Evolutionary conservation across 2,329 filamentous ascomycete species (phyloP).

Genomic region (Elsinoe batatas): DNA sequence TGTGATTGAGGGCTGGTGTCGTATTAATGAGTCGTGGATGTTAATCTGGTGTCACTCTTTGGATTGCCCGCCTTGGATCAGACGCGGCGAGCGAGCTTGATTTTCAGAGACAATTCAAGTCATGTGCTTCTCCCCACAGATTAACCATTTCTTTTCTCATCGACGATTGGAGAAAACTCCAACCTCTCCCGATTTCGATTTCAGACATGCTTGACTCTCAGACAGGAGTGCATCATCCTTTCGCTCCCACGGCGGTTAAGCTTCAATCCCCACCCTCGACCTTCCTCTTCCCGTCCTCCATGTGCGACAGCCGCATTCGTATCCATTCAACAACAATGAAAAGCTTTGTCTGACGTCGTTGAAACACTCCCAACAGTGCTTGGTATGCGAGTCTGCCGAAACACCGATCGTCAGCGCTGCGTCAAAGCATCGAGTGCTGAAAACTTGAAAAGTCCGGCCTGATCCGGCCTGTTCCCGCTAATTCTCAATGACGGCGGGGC

Average conservation of each 20-base stretch:
- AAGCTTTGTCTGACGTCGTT: slow-evolving; percentile 62
- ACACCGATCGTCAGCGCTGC: slow-evolving; percentile 8
- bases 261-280: not conserved
- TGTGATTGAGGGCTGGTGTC: slow-evolving; percentile 1
- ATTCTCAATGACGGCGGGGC: slow-evolving; percentile 1
- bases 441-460: not conserved
- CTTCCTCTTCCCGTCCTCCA: slow-evolving; percentile 8
- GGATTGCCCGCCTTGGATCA: not conserved
- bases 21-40: slow-evolving; percentile 6
- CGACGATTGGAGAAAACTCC: not conserved
- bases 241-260: not conserved
- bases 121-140: slow-evolving; percentile 2
- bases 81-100: not conserved
- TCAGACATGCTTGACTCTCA: not conserved
- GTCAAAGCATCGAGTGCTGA: not conserved
- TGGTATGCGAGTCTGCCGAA: slow-evolving; percentile 51
- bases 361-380: slow-evolving; percentile 61
- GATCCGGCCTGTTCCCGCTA: not conserved
- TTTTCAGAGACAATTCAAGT: slow-evolving; percentile 5
- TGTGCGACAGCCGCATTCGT: slow-evolving; percentile 25
- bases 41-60: not conserved
- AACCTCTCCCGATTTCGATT: not conserved
- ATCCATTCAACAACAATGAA: slow-evolving; percentile 59
- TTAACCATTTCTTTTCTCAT: slow-evolving; percentile 9
- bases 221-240: slow-evolving; percentile 9